Conservation (phyloP, 1,139 yeast species). For the Geotrichum candidum region DNA sequence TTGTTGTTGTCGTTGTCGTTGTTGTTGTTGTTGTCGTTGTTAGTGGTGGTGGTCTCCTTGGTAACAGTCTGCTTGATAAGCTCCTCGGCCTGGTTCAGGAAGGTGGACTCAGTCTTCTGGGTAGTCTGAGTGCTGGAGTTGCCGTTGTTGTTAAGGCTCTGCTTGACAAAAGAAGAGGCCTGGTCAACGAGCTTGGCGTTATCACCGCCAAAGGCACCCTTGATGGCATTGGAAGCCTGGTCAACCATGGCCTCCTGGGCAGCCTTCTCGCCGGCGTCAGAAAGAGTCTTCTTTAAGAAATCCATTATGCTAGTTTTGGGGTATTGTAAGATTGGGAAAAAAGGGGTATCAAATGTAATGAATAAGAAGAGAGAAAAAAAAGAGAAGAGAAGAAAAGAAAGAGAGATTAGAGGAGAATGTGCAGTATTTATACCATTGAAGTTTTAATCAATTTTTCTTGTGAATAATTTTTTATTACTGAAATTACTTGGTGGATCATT, state of each 20-base stretch:
- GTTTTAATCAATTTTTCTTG: no score
- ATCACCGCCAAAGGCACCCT: background rate
- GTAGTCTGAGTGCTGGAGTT: background rate
- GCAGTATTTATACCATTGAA: background rate
- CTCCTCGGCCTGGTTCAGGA: background rate
- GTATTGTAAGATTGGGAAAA: background rate
- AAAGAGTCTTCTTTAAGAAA: background rate
- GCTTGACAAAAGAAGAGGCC: slow-evolving; percentile 4
- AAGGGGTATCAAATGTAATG: background rate
- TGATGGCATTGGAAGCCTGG: background rate
- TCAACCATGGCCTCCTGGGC: slow-evolving; percentile 7
- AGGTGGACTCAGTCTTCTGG: background rate
- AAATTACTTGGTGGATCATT: background rate
- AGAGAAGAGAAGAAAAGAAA: no score
- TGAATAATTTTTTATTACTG: no score
- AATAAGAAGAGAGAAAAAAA: background rate
- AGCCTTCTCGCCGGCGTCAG: slow-evolving; percentile 2
- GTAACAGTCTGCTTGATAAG: slow-evolving; percentile 2
- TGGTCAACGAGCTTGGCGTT: slow-evolving; percentile 1
- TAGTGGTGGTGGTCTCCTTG: slow-evolving; percentile 1
- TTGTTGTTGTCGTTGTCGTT: background rate
- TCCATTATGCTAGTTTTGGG: background rate
- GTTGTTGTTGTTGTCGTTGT: no score
- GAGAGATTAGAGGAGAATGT: background rate
- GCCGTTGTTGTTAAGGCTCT: background rate